phyloP scores from a whole-genome alignment of 345 rosid genomes.

The Citrus medica region DNA sequence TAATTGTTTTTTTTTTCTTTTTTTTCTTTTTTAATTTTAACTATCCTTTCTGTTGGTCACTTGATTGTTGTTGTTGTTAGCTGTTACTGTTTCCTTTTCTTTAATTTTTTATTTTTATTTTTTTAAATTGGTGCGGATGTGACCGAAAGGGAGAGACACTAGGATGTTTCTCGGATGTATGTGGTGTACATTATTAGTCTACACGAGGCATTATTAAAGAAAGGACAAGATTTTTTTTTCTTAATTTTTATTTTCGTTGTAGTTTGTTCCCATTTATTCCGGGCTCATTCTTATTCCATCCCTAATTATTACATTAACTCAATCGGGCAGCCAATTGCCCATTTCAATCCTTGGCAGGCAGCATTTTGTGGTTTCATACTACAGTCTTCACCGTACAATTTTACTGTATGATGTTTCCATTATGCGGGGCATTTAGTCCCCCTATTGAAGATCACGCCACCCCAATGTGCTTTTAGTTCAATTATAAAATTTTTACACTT shows the following conservation, averaged over 20 bases:
- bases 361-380: neutral
- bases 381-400: too few species aligned
- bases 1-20: conserved; percentile 6
- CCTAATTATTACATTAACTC: neutral
- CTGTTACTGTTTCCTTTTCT: neutral
- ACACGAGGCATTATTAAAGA: neutral
- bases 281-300: neutral
- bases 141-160: neutral
- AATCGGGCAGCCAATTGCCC: neutral
- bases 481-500: rapidly evolving
- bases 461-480: neutral
- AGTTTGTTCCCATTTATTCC: neutral
- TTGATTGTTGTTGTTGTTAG: neutral
- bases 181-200: neutral
- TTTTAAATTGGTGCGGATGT: neutral
- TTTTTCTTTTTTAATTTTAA: neutral
- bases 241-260: neutral
- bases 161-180: neutral
- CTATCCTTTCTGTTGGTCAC: neutral
- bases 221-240: neutral
- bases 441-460: neutral
- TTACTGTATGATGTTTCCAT: neutral
- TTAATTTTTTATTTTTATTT: neutral
- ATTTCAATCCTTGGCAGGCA: neutral
- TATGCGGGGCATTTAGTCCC: neutral